Evolutionary conservation across 495 filamentous ascomycete species (phyloP).

Genomic region (Aspergillus campestris): DNA sequence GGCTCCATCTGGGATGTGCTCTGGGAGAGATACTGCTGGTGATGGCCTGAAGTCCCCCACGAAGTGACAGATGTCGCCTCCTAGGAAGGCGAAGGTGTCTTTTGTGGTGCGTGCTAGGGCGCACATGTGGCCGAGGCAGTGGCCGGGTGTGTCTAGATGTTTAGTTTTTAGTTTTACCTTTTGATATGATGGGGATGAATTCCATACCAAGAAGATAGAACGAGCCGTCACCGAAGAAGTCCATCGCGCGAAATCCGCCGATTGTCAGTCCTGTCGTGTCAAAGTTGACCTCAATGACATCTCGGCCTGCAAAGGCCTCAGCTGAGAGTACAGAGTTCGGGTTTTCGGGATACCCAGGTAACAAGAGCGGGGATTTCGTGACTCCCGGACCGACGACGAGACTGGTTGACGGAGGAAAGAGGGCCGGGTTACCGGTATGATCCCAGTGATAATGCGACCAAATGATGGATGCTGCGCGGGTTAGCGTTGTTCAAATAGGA

Average conservation of each 20-base stretch:
- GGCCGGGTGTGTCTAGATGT: conserved; percentile 24
- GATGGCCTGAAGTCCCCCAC: conserved; percentile 45
- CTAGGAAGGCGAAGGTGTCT: conserved; percentile 35
- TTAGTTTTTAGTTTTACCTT: too few relatives aligned
- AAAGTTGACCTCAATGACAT: conserved; percentile 8
- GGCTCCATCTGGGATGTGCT: conserved; percentile 1
- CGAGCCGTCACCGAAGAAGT: conserved; percentile 42
- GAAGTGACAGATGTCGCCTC: conserved; percentile 48
- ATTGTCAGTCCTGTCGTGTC: background rate
- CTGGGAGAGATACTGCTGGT: conserved; percentile 4
- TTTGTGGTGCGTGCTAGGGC: conserved; percentile 29
- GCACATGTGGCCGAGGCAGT: conserved; percentile 32
- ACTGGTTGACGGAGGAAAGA: conserved; percentile 21
- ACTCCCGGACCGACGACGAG: conserved; percentile 28
- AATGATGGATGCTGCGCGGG: conserved; percentile 1
- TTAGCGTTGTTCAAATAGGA: background rate
- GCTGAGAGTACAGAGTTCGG: conserved; percentile 6
- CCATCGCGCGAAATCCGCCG: conserved; percentile 30
- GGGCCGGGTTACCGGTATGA: conserved; percentile 22
- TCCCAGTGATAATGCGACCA: conserved; percentile 19
- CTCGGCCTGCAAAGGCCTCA: conserved; percentile 5
- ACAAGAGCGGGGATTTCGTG: conserved; percentile 9
- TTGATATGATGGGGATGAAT: background rate
- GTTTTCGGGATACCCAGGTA: conserved; percentile 23
- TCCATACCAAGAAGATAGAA: conserved; percentile 30